Evolutionary conservation across 2,329 filamentous ascomycete genomes (phyloP).

Genomic region (Sarocladiaceae sp.): DNA sequence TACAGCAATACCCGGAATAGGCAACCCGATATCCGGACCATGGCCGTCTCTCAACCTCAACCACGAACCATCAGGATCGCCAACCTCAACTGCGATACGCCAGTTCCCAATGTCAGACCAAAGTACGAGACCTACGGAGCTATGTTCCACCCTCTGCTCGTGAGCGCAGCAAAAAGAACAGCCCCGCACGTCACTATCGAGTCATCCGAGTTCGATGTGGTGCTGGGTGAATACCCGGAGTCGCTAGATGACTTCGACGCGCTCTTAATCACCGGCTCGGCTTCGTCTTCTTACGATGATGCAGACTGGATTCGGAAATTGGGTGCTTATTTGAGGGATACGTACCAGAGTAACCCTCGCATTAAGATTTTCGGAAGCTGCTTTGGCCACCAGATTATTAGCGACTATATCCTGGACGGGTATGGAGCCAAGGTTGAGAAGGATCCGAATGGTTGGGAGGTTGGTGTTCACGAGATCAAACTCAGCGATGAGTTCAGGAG

Average conservation of each 20-base stretch:
- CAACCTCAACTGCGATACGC: constrained; percentile 18
- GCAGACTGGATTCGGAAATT: constrained; percentile 18
- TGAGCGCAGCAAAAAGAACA: constrained; percentile 13
- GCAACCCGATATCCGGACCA: neutral
- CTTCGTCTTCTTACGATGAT: constrained; percentile 25
- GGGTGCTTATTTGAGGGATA: constrained; percentile 17
- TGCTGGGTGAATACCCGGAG: constrained; percentile 28
- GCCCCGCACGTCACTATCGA: constrained; percentile 14
- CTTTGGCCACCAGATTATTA: constrained; percentile 38
- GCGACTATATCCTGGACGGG: constrained; percentile 28
- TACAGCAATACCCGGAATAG: neutral
- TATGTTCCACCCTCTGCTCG: constrained; percentile 17
- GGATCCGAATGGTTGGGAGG: constrained; percentile 24
- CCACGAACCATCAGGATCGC: constrained; percentile 16
- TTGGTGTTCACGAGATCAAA: constrained; percentile 23
- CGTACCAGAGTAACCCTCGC: constrained; percentile 21
- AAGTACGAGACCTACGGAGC: constrained; percentile 15
- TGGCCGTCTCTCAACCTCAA: constrained; percentile 1
- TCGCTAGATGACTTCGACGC: constrained; percentile 26
- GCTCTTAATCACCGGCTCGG: constrained; percentile 35
- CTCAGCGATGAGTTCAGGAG: constrained; percentile 19
- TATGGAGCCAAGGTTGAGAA: constrained; percentile 22
- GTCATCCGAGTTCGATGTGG: constrained; percentile 30
- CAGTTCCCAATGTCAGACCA: constrained; percentile 15
- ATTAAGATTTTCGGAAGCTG: constrained; percentile 39